A percentile compares a stretch with the other conserved stretches of the same genome.
Evolutionary conservation across 2,329 filamentous ascomycete species (phyloP).

Genomic region (Trichoderma brevicompactum): DNA sequence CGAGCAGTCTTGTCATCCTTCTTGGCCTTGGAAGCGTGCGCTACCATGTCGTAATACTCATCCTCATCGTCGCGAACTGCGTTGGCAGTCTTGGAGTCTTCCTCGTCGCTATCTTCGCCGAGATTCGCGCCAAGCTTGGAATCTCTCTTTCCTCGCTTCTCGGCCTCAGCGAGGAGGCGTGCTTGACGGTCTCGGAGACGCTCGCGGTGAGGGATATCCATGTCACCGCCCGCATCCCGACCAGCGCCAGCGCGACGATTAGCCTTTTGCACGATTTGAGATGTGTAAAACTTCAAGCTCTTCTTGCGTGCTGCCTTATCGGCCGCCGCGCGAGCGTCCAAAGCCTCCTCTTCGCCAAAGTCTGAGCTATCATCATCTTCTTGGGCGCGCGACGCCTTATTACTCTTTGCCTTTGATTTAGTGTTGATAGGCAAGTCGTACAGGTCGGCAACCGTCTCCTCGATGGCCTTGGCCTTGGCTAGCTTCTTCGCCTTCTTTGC

Average conservation of each 20-base stretch:
- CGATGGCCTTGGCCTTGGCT: slow-evolving; percentile 63
- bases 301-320: slow-evolving; percentile 92
- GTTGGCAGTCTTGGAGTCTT: slow-evolving; percentile 60
- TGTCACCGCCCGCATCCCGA: slow-evolving; percentile 75
- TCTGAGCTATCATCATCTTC: slow-evolving; percentile 72
- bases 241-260: slow-evolving; percentile 79
- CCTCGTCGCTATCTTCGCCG: slow-evolving; percentile 69
- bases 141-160: slow-evolving; percentile 73
- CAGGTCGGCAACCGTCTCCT: slow-evolving; percentile 72
- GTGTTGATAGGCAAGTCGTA: slow-evolving; percentile 61
- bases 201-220: slow-evolving; percentile 86
- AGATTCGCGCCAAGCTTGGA: slow-evolving; percentile 68
- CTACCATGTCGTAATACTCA: slow-evolving; percentile 90
- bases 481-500: slow-evolving; percentile 49
- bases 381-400: slow-evolving; percentile 45
- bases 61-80: slow-evolving; percentile 64
- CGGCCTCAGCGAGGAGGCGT: slow-evolving; percentile 85
- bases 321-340: slow-evolving; percentile 77
- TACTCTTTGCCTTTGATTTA: slow-evolving; percentile 51
- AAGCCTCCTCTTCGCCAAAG: slow-evolving; percentile 84
- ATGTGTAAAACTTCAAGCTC: slow-evolving; percentile 95
- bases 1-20: slow-evolving; percentile 70
- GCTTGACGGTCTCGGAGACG: slow-evolving; percentile 83
- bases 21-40: slow-evolving; percentile 70
- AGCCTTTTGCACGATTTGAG: slow-evolving; percentile 92